Evolutionary conservation across 345 rosid genomes (phyloP), one percentile per base, ranked within the genome.

Genomic region (Ceriops decandra): DNA sequence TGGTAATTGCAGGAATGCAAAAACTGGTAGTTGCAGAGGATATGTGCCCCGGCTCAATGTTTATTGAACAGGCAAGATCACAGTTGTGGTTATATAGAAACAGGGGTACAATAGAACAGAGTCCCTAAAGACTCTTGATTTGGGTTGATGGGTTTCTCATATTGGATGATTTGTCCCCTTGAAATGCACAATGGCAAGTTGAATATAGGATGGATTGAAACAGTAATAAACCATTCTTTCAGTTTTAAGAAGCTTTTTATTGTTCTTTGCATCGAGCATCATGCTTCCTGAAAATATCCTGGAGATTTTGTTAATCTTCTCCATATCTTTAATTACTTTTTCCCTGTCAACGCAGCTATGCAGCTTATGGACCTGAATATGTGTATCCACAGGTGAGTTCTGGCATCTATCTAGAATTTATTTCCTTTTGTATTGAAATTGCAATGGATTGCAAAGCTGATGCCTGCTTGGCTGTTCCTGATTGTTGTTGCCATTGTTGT

Each of bases 281-380:
- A 51, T 65, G 57, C 46, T 26, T 60, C n/a, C 11, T 35, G 52
- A 21, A 33, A 54, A 62, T 26, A 61, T 51, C 28, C 64, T 74
- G 60, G 59, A 42, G 49, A 35, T 49, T 42, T 19, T 11, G 46
- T 53, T 36, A 13, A 57, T 54, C n/a, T 15, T 75, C 54, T 52
- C 10, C 17, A 71, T 26, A 36, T 60, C 21, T 31, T 68, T 8
- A 57, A 63, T 68, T 66, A 17, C 59, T 68, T 16, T 64, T 71
- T 60, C 59, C 59, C 19, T 30, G 63, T 60, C 63, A 46, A 52
- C 80, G 82, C 85, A 95, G 99, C 72, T 89, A 88, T 69, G 66
- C 98, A 52, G 73, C 92, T 31, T 87, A 91, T 66, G 92, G 90
- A 66, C 87, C 85, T 64, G 98, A 95, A 60, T 90, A 87, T 64